Conservation (phyloP, 2,329 filamentous ascomycete species). For the Thermothelomyces thermophilus region DNA sequence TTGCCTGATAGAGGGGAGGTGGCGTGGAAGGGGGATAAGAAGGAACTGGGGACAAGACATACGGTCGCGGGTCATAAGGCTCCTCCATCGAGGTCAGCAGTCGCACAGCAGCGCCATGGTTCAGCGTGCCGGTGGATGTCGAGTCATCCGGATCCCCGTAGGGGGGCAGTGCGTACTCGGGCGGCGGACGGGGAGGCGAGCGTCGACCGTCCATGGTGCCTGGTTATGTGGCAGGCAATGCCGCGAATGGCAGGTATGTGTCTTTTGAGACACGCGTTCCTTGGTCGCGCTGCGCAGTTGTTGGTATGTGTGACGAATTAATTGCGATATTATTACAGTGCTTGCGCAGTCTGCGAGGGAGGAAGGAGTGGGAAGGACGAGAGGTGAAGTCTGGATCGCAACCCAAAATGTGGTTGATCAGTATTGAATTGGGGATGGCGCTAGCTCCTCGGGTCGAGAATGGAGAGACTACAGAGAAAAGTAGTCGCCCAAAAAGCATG, state of each 20-base stretch:
- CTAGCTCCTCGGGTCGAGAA: background rate
- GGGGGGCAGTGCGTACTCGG: slow-evolving; percentile 48
- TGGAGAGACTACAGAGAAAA: background rate
- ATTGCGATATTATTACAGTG: slow-evolving; percentile 12
- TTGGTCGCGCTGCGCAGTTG: background rate
- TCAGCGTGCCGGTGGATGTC: slow-evolving; percentile 38
- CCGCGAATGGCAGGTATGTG: slow-evolving; percentile 7
- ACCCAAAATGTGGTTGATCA: background rate
- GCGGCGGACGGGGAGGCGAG: slow-evolving; percentile 46
- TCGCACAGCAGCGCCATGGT: slow-evolving; percentile 48
- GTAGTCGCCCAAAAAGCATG: no score
- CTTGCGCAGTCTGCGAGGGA: background rate
- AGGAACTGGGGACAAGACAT: slow-evolving; percentile 39
- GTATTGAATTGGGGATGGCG: background rate
- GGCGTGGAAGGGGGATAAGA: slow-evolving; percentile 16
- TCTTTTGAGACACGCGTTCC: slow-evolving; percentile 10
- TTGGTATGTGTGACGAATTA: background rate
- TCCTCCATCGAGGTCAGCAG: slow-evolving; percentile 59
- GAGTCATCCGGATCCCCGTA: slow-evolving; percentile 49
- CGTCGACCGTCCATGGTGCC: slow-evolving; percentile 44
- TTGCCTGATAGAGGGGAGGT: background rate
- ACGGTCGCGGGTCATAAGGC: slow-evolving; percentile 44
- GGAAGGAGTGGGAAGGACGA: background rate
- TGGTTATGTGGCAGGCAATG: slow-evolving; percentile 4
- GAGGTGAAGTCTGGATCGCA: background rate